Percentiles rank a stretch among this genome's conserved stretches.
These are phyloP conservation scores for Talaromyces pinophilus DNA, from an alignment of 2,329 filamentous ascomycete species.

Conservation along the genomic window DNA sequence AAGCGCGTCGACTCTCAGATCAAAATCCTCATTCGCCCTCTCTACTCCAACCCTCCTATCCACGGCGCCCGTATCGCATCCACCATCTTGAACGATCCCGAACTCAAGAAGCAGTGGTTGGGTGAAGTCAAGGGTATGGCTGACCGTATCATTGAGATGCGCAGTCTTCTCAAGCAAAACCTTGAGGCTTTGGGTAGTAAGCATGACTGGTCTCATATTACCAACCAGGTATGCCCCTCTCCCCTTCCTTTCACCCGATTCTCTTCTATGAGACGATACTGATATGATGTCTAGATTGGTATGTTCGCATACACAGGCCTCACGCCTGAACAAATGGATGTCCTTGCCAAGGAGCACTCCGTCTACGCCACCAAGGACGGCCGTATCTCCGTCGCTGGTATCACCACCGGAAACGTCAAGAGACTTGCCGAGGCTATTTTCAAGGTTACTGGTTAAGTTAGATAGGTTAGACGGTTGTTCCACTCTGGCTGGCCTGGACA, in stretches of 20 bases:
- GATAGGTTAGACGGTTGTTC: not conserved
- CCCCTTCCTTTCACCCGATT: not conserved
- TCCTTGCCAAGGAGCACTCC: slow-evolving; percentile 89
- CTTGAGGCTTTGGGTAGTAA: slow-evolving; percentile 92
- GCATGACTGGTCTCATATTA: slow-evolving; percentile 99
- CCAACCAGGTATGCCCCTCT: slow-evolving; percentile 62
- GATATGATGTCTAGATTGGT: slow-evolving; percentile 64
- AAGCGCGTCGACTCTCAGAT: slow-evolving; percentile 95
- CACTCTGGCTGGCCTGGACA: not conserved
- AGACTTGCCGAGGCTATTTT: slow-evolving; percentile 53
- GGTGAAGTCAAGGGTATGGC: slow-evolving; percentile 98
- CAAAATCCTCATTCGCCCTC: slow-evolving; percentile 94
- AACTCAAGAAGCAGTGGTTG: slow-evolving; percentile 90
- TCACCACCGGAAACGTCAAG: slow-evolving; percentile 53
- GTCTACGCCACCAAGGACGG: slow-evolving; percentile 89
- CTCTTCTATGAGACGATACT: not conserved
- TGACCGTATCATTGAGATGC: slow-evolving; percentile 98
- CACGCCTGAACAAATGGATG: slow-evolving; percentile 86
- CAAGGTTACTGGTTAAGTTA: slow-evolving; percentile 52
- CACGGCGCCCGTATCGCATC: slow-evolving; percentile 94
- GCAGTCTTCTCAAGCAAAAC: slow-evolving; percentile 88
- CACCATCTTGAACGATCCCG: slow-evolving; percentile 82
- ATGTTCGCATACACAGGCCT: slow-evolving; percentile 99
- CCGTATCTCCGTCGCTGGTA: slow-evolving; percentile 54
- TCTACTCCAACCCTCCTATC: slow-evolving; percentile 98